Conservation (phyloP, 306 rosid genomes). For the Ziziphus jujuba region DNA sequence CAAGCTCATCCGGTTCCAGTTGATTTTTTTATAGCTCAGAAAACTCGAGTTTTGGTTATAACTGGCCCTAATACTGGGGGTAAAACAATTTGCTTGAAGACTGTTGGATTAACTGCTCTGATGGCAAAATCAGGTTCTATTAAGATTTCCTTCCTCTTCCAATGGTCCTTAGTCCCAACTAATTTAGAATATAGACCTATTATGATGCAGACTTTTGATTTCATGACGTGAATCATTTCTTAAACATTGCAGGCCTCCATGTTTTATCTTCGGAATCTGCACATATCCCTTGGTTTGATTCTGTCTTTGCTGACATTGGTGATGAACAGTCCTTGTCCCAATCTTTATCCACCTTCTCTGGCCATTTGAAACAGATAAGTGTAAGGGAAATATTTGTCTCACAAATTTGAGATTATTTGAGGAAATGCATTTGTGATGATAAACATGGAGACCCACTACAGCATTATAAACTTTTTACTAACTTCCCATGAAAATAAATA, state of each 20-base stretch:
- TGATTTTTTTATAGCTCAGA: slow-evolving; percentile 63
- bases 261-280: slow-evolving; percentile 89
- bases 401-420: neutral
- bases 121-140: slow-evolving; percentile 94
- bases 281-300: slow-evolving; percentile 95
- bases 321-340: slow-evolving; percentile 94
- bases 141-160: slow-evolving; percentile 5
- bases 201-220: neutral
- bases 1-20: slow-evolving; percentile 73
- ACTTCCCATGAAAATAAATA: neutral
- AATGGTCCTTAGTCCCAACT: slow-evolving; percentile 4
- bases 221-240: slow-evolving; percentile 10
- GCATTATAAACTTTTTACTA: neutral
- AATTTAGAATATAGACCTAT: neutral
- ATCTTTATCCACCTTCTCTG: slow-evolving; percentile 93
- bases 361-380: slow-evolving; percentile 86
- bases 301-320: slow-evolving; percentile 89
- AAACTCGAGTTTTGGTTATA: slow-evolving; percentile 73
- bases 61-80: slow-evolving; percentile 99
- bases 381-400: slow-evolving; percentile 46
- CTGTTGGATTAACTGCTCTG: slow-evolving; percentile 91
- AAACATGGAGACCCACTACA: slow-evolving; percentile 9
- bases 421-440: neutral
- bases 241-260: slow-evolving; percentile 62
- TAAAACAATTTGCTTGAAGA: slow-evolving; percentile 89